Percentiles rank a stretch among this genome's conserved stretches.
Evolutionary conservation across 768 basidiomycete genomes (phyloP).

Genomic region (Pisolithus marmoratus): DNA sequence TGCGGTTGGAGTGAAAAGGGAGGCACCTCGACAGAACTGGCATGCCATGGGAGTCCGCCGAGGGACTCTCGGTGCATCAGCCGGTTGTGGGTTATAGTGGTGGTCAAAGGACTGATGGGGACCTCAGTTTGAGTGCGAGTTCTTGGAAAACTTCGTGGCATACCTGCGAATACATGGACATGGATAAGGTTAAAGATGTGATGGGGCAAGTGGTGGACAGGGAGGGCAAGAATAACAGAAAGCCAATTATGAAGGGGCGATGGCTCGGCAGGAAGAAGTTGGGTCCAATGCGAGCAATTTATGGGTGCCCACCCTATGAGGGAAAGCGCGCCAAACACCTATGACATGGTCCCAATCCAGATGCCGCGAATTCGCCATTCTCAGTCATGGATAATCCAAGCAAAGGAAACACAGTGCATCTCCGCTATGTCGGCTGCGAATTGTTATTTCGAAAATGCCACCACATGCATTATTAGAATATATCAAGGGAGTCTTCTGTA

Average conservation of each 20-base stretch:
- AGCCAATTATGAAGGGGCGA: not conserved
- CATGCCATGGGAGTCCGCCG: conserved; percentile 66
- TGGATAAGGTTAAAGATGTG: not conserved
- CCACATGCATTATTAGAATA: conserved; percentile 10
- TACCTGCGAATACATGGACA: not conserved
- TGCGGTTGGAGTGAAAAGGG: not conserved
- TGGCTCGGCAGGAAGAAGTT: not conserved
- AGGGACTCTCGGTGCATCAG: conserved; percentile 25
- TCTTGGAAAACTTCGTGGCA: not conserved
- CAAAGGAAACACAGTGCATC: not conserved
- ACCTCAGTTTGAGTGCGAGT: not conserved
- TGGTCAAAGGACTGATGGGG: not conserved
- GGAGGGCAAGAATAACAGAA: not conserved
- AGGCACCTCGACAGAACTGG: conserved; percentile 61
- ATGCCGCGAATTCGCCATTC: not conserved
- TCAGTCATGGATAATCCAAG: not conserved
- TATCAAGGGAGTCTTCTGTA: not conserved
- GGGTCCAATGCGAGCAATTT: not conserved
- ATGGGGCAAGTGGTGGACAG: not conserved
- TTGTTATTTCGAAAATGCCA: conserved; percentile 26
- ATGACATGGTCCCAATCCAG: not conserved
- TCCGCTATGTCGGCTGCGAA: conserved; percentile 11
- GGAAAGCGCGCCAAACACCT: not conserved
- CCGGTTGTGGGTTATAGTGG: conserved; percentile 6
- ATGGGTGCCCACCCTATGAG: not conserved